These are phyloP conservation scores for Penicillium egyptiacum DNA, from an alignment of 495 filamentous ascomycete genomes.

Conservation along the genomic window DNA sequence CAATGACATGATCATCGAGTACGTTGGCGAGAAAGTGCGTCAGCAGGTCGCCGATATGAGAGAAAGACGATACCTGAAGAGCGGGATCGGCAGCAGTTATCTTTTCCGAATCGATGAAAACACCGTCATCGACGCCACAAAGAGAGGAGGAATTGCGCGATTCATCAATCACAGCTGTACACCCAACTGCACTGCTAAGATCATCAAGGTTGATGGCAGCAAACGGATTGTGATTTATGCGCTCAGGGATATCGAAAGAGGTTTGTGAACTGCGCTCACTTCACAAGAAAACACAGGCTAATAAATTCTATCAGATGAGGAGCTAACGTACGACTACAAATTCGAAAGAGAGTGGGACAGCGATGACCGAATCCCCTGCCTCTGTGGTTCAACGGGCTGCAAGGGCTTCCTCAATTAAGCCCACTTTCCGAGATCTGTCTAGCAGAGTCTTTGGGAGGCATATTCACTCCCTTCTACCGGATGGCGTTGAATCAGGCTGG, in stretches of 20 bases:
- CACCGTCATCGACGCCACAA: constrained; percentile 96
- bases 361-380: constrained; percentile 92
- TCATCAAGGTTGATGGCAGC: constrained; percentile 99
- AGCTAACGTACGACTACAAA: constrained; percentile 99
- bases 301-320: constrained; percentile 74
- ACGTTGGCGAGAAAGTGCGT: constrained; percentile 95
- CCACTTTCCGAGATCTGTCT: constrained; percentile 2
- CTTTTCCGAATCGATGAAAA: constrained; percentile 98
- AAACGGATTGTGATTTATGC: constrained; percentile 99
- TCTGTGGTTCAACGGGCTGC: constrained; percentile 92
- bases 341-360: constrained; percentile 96
- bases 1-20: constrained; percentile 99
- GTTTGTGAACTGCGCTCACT: constrained; percentile 55
- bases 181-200: constrained; percentile 98
- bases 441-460: constrained; percentile 4
- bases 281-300: background rate
- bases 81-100: constrained; percentile 95
- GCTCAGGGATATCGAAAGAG: constrained; percentile 86
- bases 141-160: constrained; percentile 93
- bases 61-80: constrained; percentile 87
- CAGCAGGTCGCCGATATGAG: constrained; percentile 95
- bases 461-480: constrained; percentile 6
- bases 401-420: constrained; percentile 96
- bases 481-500: constrained; percentile 24
- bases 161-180: constrained; percentile 99